Evolutionary conservation across 768 basidiomycete species (phyloP).

Genomic region (Ramaria sp.): DNA sequence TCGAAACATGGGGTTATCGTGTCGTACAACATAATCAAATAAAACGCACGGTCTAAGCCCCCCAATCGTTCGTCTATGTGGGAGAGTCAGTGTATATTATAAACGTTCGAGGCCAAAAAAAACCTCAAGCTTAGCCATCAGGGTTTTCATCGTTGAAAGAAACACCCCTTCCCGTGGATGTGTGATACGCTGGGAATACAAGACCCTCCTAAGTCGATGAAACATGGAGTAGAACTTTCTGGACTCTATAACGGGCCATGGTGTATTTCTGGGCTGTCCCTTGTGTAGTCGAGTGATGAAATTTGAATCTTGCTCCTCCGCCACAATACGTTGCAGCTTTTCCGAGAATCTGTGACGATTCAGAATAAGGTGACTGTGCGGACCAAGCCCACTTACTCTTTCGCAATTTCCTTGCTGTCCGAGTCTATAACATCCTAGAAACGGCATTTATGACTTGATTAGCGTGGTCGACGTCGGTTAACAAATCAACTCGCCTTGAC

Average conservation of each 20-base stretch:
- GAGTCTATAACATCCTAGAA: slow-evolving; percentile 51
- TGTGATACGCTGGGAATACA: slow-evolving; percentile 38
- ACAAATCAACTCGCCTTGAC: slow-evolving; percentile 35
- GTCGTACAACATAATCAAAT: not conserved
- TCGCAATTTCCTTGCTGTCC: slow-evolving; percentile 45
- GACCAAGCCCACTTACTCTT: slow-evolving; percentile 32
- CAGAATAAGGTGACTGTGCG: not conserved
- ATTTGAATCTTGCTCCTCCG: slow-evolving; percentile 48
- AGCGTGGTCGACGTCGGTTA: not conserved
- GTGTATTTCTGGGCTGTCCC: slow-evolving; percentile 44
- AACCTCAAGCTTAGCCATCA: slow-evolving; percentile 62
- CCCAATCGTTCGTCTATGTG: slow-evolving; percentile 51
- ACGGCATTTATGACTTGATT: not conserved
- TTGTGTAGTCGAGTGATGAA: slow-evolving; percentile 51
- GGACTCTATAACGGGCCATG: slow-evolving; percentile 61
- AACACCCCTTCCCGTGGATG: slow-evolving; percentile 44
- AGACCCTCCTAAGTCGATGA: slow-evolving; percentile 29
- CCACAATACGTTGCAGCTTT: slow-evolving; percentile 52
- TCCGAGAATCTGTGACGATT: slow-evolving; percentile 32
- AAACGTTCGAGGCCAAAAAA: not conserved
- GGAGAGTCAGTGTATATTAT: not conserved
- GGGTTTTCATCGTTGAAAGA: slow-evolving; percentile 43
- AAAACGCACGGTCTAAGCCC: slow-evolving; percentile 44
- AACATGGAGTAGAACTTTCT: slow-evolving; percentile 50
- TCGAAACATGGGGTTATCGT: not conserved